Conservation (phyloP, 345 rosid genomes). For the Carallia pectinifolia region DNA sequence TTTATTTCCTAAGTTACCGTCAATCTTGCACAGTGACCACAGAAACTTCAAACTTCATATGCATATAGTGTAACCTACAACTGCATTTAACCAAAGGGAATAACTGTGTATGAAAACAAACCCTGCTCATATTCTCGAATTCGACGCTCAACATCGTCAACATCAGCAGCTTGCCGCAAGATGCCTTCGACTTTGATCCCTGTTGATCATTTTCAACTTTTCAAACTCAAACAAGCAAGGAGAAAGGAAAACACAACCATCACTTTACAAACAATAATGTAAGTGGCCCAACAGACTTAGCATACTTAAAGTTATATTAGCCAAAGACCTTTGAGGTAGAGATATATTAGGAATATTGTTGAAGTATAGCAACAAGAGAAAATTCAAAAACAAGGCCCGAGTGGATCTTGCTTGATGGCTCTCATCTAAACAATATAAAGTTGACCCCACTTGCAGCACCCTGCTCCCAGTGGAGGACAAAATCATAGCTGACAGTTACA, state of each 20-base stretch:
- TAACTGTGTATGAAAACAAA: slow-evolving; percentile 31
- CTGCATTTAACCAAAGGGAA: background rate
- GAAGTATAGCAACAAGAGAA: too few relatives aligned
- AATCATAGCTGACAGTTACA: background rate
- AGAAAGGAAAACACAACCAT: slow-evolving; percentile 1
- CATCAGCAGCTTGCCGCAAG: slow-evolving; percentile 98
- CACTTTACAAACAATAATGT: background rate
- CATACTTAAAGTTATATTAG: background rate
- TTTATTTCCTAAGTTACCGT: background rate
- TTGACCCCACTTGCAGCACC: too few relatives aligned
- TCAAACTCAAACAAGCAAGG: slow-evolving; percentile 22
- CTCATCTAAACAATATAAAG: too few relatives aligned
- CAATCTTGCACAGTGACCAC: background rate
- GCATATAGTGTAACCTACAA: slow-evolving; percentile 3
- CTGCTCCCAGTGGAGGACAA: background rate
- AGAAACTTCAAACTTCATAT: background rate
- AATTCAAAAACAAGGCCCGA: too few relatives aligned
- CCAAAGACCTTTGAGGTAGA: too few relatives aligned
- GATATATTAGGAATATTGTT: too few relatives aligned
- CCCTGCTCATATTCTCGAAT: slow-evolving; percentile 93
- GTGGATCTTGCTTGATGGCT: too few relatives aligned
- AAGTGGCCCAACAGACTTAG: background rate
- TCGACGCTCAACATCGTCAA: slow-evolving; percentile 87
- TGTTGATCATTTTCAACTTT: slow-evolving; percentile 33
- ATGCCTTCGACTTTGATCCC: slow-evolving; percentile 92